Evolutionary conservation across 306 rosid species (phyloP), one percentile per base, ranked within the genome.

Genomic region (Trifolium pratense): DNA sequence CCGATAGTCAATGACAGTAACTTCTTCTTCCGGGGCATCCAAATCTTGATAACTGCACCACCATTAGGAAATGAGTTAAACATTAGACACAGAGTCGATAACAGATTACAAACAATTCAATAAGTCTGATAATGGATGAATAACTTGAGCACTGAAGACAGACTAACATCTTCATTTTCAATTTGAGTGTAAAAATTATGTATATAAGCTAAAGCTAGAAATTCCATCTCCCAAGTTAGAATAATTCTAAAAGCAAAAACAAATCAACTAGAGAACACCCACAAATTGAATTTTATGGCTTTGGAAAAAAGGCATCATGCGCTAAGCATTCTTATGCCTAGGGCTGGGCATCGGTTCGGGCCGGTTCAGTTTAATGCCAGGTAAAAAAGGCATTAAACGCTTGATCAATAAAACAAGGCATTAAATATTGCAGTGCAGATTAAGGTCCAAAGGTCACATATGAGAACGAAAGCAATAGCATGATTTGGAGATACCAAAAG

Each of bases 1-100:
- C 83, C 98, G 84, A 84, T 94, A 94, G 78, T 94, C 98, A 75
- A 94, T 94, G 85, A 94, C 98, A 6, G 98, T 91, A 62, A 94
- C 97, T 80, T 94, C 98, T 34, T 94, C 98, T 66, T 94, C 98
- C 0, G 96, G 98, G 11, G 95, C 98, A 76, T 94, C 98, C 68
- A 94, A 83, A 78, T 94, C 98, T 89, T 94, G 96, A 84, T 94
- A 94, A 78, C 98, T 94, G 95, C 87, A 75, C 61, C 77, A 78
- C 76, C 83, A 63, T 23, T 36, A 26, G 13, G 9, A 68, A 55
- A 65, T 55, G 43, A 65, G 62, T 42, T 52, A 3, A 64, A 70
- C 31, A 43, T 34, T 20, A 61, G 62, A 59, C n/a, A 20, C 9
- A 31, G 52, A 64, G 78, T 89, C 91, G 69, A 87, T 85, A 84